Base-by-base conservation (phyloP, 805 yeast genomes). In the Schwanniomyces polymorphus region DNA sequence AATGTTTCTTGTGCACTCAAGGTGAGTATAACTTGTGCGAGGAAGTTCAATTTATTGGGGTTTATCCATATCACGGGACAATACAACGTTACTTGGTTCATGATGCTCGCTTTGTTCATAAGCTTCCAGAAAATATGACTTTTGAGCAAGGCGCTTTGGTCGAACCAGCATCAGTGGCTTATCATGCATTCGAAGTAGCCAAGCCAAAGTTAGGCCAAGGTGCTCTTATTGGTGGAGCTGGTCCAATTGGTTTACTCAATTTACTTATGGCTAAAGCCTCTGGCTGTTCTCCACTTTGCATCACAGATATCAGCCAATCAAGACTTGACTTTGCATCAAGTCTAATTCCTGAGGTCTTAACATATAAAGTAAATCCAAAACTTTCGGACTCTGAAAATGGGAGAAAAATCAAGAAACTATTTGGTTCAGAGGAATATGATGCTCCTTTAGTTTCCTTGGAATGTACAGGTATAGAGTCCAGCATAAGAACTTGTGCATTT, bases 201-300 rank as follows among this genome's bases (percentile, higher is more conserved):
- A 52, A 75, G 14, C 61, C 80, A 38, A 65, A 63, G 45, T 56
- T 78, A n/a, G 84, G 83, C 43, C 74, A 74, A 51, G 78, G 80
- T 21, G 70, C 68, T 10, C 58, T 76, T 40, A 65, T 80, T 44
- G 70, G 76, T 37, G 85, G 85, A 44, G 82, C 83, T 14, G 84
- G 85, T 18, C 84, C 85, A n/a, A 80, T 80, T 53, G 85, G 85
- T 12, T 61, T 80, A 27, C 70, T 76, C 35, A 61, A 79, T 23
- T 70, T 81, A 42, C 51, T 73, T 4, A 58, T 78, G 41, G 81
- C 82, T 9, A 67, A 72, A 28, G 82, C 82, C 11, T 68, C 76
- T 2, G 85, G 85, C 21, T 81, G 81, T 5, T 67, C 75, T 27
- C 84, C 84, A 27, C 51, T 80, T 14, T 31, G 35, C 14, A 31